A percentile compares a stretch with the other conserved stretches of the same genome.
phyloP scores from a whole-genome alignment of 1,284 basidiomycete species.

The Ganoderma sinense region DNA sequence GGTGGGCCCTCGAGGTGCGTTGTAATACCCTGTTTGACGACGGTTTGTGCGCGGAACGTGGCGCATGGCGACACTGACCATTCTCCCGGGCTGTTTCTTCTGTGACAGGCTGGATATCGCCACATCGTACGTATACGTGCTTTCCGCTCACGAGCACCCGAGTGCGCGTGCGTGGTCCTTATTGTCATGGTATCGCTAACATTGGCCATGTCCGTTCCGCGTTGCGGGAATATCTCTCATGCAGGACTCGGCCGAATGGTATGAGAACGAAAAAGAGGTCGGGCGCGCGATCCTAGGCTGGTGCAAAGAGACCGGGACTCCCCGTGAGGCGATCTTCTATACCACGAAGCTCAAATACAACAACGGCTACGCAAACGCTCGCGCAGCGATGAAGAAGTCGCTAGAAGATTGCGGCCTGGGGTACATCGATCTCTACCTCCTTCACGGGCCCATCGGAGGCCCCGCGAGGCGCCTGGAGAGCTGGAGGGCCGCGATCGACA shows the following conservation, averaged over 20 bases:
- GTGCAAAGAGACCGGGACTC: slow-evolving; percentile 51
- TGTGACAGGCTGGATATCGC: slow-evolving; percentile 66
- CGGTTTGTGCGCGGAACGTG: not conserved
- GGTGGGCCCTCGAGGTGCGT: slow-evolving; percentile 67
- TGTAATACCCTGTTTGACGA: slow-evolving; percentile 20
- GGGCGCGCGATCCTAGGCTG: slow-evolving; percentile 69
- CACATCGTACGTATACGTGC: slow-evolving; percentile 58
- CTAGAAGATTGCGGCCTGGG: slow-evolving; percentile 59
- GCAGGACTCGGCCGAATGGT: slow-evolving; percentile 70
- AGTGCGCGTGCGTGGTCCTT: not conserved
- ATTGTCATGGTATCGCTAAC: not conserved
- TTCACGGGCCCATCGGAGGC: slow-evolving; percentile 71
- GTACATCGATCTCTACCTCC: slow-evolving; percentile 75
- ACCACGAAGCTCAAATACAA: slow-evolving; percentile 76
- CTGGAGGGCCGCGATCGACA: slow-evolving; percentile 63
- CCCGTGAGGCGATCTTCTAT: slow-evolving; percentile 68
- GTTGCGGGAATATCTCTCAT: not conserved
- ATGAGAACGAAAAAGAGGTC: slow-evolving; percentile 72
- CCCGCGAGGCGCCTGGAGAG: slow-evolving; percentile 57
- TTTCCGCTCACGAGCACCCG: not conserved
- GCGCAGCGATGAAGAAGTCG: slow-evolving; percentile 60
- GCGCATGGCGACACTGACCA: not conserved
- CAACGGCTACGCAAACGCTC: slow-evolving; percentile 56
- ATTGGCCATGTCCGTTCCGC: slow-evolving; percentile 8
- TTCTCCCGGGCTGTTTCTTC: not conserved